Base-by-base conservation (phyloP, 2,329 filamentous ascomycete genomes). In the Balansia obtecta region DNA sequence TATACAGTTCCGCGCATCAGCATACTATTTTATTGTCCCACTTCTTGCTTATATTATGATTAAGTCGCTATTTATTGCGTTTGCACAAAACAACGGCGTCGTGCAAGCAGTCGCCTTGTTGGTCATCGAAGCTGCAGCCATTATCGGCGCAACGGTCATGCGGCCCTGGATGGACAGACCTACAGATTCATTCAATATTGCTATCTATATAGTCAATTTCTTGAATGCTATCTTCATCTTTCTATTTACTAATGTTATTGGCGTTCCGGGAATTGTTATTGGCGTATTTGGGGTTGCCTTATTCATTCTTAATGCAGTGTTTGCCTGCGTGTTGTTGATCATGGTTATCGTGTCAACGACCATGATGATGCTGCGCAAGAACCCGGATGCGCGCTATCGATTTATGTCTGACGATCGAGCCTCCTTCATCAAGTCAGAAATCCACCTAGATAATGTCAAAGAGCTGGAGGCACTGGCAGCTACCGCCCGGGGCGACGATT, bases 161-260 rank as follows among this genome's bases (percentile, higher is more conserved):
- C 83, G 87, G 53, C 90, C 90, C 16, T 96, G 88, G 84, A 96
- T 96, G 90, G 90, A 95, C 75, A 95, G 95, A 79, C 90, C 89
- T 71, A 95, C 88, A 54, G 95, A 95, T 68, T 82, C 83, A 44
- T 95, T 94, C 77, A 95, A 95, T 71, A 95, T 96, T 62, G 79
- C 88, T 52, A 95, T 95, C 61, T 85, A 82, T 54, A 83, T 80
- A 43, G 76, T 95, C 68, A 95, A 95, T 74, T 94, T 50, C 45
- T 32, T 53, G 16, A 50, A 50, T 16, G 33, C 40, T 13, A 50
- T 51, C 15, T 51, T 18, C 40, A 40, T 46, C 20, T 43, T 43
- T 16, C 33, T 51, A 4, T 49, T 27, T 30, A 38, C 42, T 32
- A 77, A 85, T 54, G 79, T 95, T 45, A 95, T 95, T 69, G 82